These are phyloP conservation scores for Paecilomyces sp. DNA, from an alignment of 2,329 filamentous ascomycete genomes.

Conservation along the genomic window DNA sequence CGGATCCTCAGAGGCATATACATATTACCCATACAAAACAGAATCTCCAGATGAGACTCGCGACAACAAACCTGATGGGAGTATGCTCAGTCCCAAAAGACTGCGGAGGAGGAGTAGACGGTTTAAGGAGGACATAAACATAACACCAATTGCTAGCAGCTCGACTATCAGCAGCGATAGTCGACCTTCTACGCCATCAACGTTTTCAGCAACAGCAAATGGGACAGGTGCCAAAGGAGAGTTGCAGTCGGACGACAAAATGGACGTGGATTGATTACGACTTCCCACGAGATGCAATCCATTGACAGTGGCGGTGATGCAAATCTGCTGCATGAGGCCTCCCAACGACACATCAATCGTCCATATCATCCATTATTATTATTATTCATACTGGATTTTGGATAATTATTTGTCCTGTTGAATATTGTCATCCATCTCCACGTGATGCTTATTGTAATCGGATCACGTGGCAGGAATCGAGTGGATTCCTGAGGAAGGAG, in stretches of 20 bases:
- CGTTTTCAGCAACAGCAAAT: slow-evolving; percentile 13
- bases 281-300: not conserved
- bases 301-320: not conserved
- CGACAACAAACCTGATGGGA: slow-evolving; percentile 8
- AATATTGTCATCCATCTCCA: not conserved
- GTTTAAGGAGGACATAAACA: slow-evolving; percentile 8
- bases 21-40: slow-evolving; percentile 1
- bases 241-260: slow-evolving; percentile 15
- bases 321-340: not conserved
- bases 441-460: not conserved
- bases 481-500: not conserved
- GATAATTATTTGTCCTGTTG: not conserved
- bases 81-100: slow-evolving; percentile 17
- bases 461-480: not conserved
- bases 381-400: not conserved
- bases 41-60: slow-evolving; percentile 2
- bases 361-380: not conserved
- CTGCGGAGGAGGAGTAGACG: slow-evolving; percentile 16
- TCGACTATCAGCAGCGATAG: slow-evolving; percentile 12
- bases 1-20: slow-evolving; percentile 3
- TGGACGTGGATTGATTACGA: slow-evolving; percentile 27
- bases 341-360: not conserved
- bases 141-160: slow-evolving; percentile 1
- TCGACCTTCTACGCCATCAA: slow-evolving; percentile 12
- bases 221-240: slow-evolving; percentile 9